These are phyloP conservation scores for Moringa oleifera DNA, from an alignment of 345 rosid genomes.

Conservation along the genomic window DNA sequence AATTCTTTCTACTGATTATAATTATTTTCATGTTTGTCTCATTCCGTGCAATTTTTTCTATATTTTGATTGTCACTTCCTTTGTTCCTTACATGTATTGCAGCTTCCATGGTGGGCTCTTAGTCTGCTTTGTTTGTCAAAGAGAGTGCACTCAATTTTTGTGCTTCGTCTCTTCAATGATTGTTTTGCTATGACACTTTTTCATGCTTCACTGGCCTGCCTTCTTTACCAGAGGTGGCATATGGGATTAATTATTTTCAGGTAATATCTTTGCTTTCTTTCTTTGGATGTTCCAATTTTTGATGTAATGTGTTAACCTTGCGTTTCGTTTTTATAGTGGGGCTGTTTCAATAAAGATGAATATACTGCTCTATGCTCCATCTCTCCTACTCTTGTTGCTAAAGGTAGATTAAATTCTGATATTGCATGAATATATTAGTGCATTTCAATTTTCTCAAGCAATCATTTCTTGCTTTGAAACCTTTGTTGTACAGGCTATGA, in stretches of 20 bases:
- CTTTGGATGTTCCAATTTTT: constrained; percentile 9
- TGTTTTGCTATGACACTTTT: constrained; percentile 88
- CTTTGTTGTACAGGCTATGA: constrained; percentile 55
- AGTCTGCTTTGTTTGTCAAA: constrained; percentile 79
- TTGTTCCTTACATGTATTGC: constrained; percentile 18
- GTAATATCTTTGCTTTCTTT: constrained; percentile 26
- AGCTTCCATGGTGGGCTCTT: constrained; percentile 98
- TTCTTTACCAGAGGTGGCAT: constrained; percentile 69
- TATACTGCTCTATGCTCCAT: constrained; percentile 85
- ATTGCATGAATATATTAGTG: constrained; percentile 4
- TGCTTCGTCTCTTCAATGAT: constrained; percentile 91
- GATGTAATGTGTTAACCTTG: constrained; percentile 11
- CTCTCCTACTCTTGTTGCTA: constrained; percentile 68
- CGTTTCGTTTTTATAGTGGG: constrained; percentile 34
- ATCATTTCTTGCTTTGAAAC: constrained; percentile 17
- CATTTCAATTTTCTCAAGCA: constrained; percentile 13
- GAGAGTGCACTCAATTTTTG: constrained; percentile 87
- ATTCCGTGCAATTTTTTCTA: not conserved
- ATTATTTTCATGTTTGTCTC: too few species aligned
- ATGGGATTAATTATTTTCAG: constrained; percentile 83
- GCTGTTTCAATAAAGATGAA: constrained; percentile 97
- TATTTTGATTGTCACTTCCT: not conserved
- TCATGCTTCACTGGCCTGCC: constrained; percentile 61
- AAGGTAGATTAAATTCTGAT: constrained; percentile 43
- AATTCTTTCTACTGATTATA: too few species aligned